These are phyloP conservation scores for Xylariaceae sp. DNA, from an alignment of 2,329 filamentous ascomycete species.

Conservation along the genomic window DNA sequence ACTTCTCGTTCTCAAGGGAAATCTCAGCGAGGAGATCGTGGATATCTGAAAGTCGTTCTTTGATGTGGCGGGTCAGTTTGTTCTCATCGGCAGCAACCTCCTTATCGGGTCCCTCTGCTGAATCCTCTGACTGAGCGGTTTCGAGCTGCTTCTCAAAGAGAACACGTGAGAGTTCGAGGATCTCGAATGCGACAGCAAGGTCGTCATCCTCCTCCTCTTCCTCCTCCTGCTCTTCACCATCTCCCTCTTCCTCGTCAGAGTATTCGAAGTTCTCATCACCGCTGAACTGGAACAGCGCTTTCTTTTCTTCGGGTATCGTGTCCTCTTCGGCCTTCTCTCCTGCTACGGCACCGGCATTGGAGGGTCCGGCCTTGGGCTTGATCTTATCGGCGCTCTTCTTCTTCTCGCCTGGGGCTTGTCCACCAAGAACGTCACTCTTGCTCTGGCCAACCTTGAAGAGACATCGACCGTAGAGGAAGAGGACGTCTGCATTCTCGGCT, in stretches of 20 bases:
- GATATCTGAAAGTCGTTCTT: slow-evolving; percentile 84
- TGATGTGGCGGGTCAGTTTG: slow-evolving; percentile 53
- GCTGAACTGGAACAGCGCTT: slow-evolving; percentile 83
- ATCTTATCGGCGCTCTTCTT: slow-evolving; percentile 40
- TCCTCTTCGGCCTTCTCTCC: slow-evolving; percentile 39
- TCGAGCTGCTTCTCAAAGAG: slow-evolving; percentile 55
- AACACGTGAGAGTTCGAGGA: slow-evolving; percentile 73
- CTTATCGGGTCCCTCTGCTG: slow-evolving; percentile 30
- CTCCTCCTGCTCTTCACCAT: slow-evolving; percentile 38
- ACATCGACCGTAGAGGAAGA: slow-evolving; percentile 90
- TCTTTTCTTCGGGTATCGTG: slow-evolving; percentile 48
- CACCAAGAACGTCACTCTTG: slow-evolving; percentile 91
- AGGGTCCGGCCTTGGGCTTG: slow-evolving; percentile 37
- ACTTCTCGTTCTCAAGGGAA: slow-evolving; percentile 90
- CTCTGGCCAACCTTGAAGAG: slow-evolving; percentile 90
- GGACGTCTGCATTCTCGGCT: slow-evolving; percentile 83
- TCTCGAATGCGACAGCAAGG: slow-evolving; percentile 72
- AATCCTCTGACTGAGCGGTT: slow-evolving; percentile 34
- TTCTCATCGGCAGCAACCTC: slow-evolving; percentile 34
- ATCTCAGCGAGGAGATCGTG: slow-evolving; percentile 94
- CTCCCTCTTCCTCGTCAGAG: slow-evolving; percentile 60
- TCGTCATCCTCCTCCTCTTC: slow-evolving; percentile 63
- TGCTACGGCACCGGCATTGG: slow-evolving; percentile 34
- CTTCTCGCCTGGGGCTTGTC: slow-evolving; percentile 60
- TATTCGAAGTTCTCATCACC: slow-evolving; percentile 92